These are phyloP conservation scores for Pythium rishiriense DNA, from an alignment of 352 stramenopile species.

Conservation along the genomic window DNA sequence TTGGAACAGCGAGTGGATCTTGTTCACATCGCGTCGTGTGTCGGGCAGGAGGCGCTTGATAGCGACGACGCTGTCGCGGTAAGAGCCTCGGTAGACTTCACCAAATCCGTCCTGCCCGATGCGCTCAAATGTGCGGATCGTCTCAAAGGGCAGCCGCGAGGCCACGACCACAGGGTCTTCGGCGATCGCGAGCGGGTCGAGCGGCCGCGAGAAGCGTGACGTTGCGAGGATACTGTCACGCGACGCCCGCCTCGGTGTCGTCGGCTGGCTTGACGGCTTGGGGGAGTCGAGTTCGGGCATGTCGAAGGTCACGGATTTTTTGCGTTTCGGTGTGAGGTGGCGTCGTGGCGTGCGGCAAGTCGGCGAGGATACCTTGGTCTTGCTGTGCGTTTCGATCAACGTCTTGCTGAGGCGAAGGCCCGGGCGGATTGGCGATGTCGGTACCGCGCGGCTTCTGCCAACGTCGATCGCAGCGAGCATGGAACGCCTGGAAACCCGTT, in stretches of 20 bases:
- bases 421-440: background rate
- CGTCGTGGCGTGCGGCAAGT: background rate
- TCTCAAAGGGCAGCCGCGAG: constrained; percentile 16
- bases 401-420: background rate
- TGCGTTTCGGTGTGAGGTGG: background rate
- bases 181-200: background rate
- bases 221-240: background rate
- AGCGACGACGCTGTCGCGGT: constrained; percentile 11
- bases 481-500: background rate
- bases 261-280: background rate
- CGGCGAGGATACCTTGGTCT: background rate
- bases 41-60: constrained; percentile 24
- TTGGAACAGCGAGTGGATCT: constrained; percentile 21
- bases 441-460: background rate
- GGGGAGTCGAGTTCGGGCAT: background rate
- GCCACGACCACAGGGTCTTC: constrained; percentile 18
- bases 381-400: background rate
- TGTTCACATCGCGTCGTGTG: background rate
- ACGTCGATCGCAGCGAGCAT: background rate
- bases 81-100: constrained; percentile 19
- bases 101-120: constrained; percentile 23
- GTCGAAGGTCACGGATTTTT: constrained; percentile 6
- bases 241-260: background rate
- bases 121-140: background rate
- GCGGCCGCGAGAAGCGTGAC: background rate